Base-by-base conservation (phyloP, 192 early-diverging fungal genomes). In the Coemansia biformis region DNA sequence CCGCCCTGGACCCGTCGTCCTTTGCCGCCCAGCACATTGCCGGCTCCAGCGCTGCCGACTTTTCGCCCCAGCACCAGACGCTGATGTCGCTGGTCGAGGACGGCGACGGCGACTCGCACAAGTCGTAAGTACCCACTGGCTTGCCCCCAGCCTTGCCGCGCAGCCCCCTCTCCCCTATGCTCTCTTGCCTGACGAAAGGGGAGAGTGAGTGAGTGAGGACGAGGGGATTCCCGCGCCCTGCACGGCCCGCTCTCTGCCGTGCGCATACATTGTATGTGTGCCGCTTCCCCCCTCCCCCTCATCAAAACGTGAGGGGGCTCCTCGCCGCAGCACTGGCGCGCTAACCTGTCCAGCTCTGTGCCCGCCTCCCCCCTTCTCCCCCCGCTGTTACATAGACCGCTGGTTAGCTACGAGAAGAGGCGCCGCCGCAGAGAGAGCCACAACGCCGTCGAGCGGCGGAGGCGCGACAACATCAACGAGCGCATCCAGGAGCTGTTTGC, bases 381-480 rank as follows among this genome's bases (percentile, higher is more conserved):
- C 7, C 2, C n/a, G 1, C 5, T 5, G 8, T 18, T 16, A 11
- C 45, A 43, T 59, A 60, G 50, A n/a, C 58, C 54, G 10, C 8
- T 65, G 1, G 29, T 80, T 8, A 80, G 38, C 31, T 62, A 79
- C 58, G 95, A 98, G 63, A 96, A 96, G 63, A 80, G 92, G 15
- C 80, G 91, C 31, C 82, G 90, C 28, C 87, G 95, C 51, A 78
- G 95, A 18, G 95, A 96, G 71, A 91, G 90, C 38, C 95, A 98
- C 75, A 98, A 98, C 63, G 95, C 95, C 18, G 95, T 98, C 22
- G 95, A 98, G 69, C 78, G 95, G 40, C 84, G 95, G 38, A 76
- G 95, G 28, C 81, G 93, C 31, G 95, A 98, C 63, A 92, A 94
- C 67, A 98, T 98, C 78, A 98, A 98, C 63, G 95, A 96, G 67